Percentiles rank a stretch among this genome's conserved stretches.
Evolutionary conservation across 2,329 filamentous ascomycete species (phyloP).

Genomic region (Diplodia intermedia): DNA sequence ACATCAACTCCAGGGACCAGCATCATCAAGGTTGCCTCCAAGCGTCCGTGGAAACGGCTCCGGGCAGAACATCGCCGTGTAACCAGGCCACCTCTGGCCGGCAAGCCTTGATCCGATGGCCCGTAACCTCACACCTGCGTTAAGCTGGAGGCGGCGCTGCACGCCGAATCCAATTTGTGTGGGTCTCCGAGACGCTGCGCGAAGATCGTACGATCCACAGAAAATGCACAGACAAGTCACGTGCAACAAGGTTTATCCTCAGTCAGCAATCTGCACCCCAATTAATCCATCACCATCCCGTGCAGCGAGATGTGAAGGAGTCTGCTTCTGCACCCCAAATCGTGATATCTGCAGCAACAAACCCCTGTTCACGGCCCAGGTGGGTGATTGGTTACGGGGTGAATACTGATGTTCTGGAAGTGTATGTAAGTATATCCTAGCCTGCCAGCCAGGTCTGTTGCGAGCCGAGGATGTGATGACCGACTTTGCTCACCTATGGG

Average conservation of each 20-base stretch:
- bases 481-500: no score
- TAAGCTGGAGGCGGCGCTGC: constrained; percentile 1
- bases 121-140: neutral
- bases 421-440: no score
- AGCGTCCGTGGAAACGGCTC: neutral
- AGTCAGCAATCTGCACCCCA: neutral
- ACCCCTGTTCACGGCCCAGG: no score
- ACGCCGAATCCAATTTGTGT: neutral
- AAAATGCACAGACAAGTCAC: neutral
- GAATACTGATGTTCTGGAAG: no score
- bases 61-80: neutral
- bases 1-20: neutral
- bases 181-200: neutral
- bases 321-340: no score
- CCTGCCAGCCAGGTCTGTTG: no score
- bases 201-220: constrained; percentile 11
- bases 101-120: neutral
- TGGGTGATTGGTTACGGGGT: no score
- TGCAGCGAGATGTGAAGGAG: no score
- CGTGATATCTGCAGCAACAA: no score
- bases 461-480: no score
- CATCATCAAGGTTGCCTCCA: neutral
- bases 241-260: neutral
- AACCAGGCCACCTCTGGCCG: neutral
- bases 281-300: no score